Base-by-base conservation (phyloP, 352 stramenopile species). In the Phytophthora melonis region DNA sequence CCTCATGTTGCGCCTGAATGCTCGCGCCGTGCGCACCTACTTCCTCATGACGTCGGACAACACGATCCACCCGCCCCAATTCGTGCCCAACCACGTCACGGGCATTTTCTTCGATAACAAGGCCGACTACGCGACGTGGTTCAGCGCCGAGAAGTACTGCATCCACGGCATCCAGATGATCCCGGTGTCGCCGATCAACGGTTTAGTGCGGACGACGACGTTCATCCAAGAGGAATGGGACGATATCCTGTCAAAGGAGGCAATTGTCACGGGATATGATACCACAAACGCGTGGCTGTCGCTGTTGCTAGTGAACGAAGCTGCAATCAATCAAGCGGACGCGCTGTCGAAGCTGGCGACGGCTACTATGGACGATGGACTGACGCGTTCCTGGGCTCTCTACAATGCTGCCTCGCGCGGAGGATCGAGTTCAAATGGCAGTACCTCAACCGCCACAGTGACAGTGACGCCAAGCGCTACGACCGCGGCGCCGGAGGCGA, bases 131-230 rank as follows among this genome's bases (percentile, higher is more conserved):
- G 70, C 87, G 50, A 92, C 85, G 55, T 94, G 85, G 85, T 94
- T 94, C 75, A 92, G 85, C 39, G 54, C 83, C n/a, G 85, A 93
- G 57, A 90, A 89, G 66, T 85, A 92, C 72, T 90, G 79, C 59
- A 94, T 94, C 69, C 87, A 94, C 62, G 87, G 87, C 52, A 94
- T 94, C 58, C 87, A 94, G 66, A 94, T 94, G 87, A 87, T 93
- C 63, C 87, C 82, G 0, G 83, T 93, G 45, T 92, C 83, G 7
- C 88, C 88, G 13, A 90, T 93, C 66, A 93, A 88, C 56, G 86
- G 88, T 32, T 71, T 91, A 27, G 85, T 88, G 34, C 88, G 88
- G 30, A 91, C 86, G 7, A 10, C 57, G 7, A 81, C 58, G 53
- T 95, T 95, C 52, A 68, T 93, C 21, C 74, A 90, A 70, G 68